A percentile compares a stretch with the other conserved stretches of the same genome.
phyloP scores from a whole-genome alignment of 1,284 basidiomycete species.

The Heterobasidion parviporum region DNA sequence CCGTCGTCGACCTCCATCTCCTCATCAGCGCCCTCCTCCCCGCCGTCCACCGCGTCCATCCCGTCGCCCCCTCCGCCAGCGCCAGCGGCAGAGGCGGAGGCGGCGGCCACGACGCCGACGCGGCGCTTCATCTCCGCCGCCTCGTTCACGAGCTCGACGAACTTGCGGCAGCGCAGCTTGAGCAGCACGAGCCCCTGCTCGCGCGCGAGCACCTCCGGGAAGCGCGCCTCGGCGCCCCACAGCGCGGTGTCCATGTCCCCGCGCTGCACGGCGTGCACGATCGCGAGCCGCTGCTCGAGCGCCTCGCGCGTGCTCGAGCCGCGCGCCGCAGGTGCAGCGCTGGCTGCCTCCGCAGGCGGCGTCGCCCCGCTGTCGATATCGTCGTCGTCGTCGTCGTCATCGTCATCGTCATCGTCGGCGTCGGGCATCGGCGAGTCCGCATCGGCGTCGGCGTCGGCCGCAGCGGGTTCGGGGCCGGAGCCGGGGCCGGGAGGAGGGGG shows the following conservation, averaged over 20 bases:
- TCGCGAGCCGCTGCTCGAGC: conserved; percentile 40
- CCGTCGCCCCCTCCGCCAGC: neutral
- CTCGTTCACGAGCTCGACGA: conserved; percentile 54
- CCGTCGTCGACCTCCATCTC: conserved; percentile 38
- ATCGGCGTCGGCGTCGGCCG: neutral
- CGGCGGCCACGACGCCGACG: neutral
- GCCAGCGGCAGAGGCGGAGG: neutral
- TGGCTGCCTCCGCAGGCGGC: conserved; percentile 14
- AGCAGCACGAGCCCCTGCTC: conserved; percentile 63
- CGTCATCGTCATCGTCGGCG: neutral
- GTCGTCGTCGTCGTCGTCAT: too few relatives aligned
- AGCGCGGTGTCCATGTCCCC: conserved; percentile 75
- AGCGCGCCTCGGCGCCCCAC: conserved; percentile 39
- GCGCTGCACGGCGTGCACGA: conserved; percentile 55
- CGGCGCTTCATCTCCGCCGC: conserved; percentile 17
- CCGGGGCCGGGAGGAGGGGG: conserved; percentile 7
- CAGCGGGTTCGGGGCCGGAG: neutral
- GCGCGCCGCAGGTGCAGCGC: conserved; percentile 27
- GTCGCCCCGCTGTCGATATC: neutral
- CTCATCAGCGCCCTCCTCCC: conserved; percentile 18
- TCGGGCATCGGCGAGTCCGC: conserved; percentile 4
- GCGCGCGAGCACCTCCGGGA: conserved; percentile 55
- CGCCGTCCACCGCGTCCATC: conserved; percentile 1
- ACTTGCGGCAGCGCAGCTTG: conserved; percentile 73
- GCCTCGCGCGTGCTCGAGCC: conserved; percentile 28